Percentiles rank a stretch among this genome's conserved stretches.
These are phyloP conservation scores for Aspergillus oerlinghausenensis DNA, from an alignment of 2,329 filamentous ascomycete genomes.

Conservation along the genomic window DNA sequence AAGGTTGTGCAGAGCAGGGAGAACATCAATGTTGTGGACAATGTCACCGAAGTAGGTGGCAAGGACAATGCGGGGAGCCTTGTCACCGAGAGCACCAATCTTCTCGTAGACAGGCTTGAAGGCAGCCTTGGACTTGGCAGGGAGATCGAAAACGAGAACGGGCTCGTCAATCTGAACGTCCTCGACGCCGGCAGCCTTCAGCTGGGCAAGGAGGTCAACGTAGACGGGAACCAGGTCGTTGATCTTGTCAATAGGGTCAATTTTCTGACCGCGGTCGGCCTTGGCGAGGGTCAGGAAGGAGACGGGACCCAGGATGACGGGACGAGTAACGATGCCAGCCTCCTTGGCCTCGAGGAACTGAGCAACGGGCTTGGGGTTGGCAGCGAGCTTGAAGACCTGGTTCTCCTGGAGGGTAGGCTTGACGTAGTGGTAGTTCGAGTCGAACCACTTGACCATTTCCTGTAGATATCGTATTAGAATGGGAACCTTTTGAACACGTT, in stretches of 20 bases:
- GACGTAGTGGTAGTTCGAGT: slow-evolving; percentile 99
- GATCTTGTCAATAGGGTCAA: slow-evolving; percentile 90
- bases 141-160: slow-evolving; percentile 89
- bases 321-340: slow-evolving; percentile 86
- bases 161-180: slow-evolving; percentile 98
- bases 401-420: slow-evolving; percentile 97
- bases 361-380: slow-evolving; percentile 84
- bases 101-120: slow-evolving; percentile 98
- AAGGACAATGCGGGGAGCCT: slow-evolving; percentile 81
- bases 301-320: slow-evolving; percentile 91
- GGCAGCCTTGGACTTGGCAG: slow-evolving; percentile 83
- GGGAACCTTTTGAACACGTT: not conserved
- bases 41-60: slow-evolving; percentile 99
- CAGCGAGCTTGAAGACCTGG: slow-evolving; percentile 87
- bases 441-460: slow-evolving; percentile 99
- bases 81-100: slow-evolving; percentile 65
- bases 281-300: slow-evolving; percentile 97
- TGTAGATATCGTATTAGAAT: slow-evolving; percentile 30
- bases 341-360: slow-evolving; percentile 98
- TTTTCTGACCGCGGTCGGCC: slow-evolving; percentile 90
- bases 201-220: slow-evolving; percentile 82
- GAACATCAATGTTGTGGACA: slow-evolving; percentile 93
- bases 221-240: slow-evolving; percentile 93
- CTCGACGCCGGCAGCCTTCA: slow-evolving; percentile 95
- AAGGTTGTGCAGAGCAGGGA: slow-evolving; percentile 67